These are phyloP conservation scores for Sporisorium exsertum DNA, from an alignment of 1,284 basidiomycete species.

Conservation along the genomic window DNA sequence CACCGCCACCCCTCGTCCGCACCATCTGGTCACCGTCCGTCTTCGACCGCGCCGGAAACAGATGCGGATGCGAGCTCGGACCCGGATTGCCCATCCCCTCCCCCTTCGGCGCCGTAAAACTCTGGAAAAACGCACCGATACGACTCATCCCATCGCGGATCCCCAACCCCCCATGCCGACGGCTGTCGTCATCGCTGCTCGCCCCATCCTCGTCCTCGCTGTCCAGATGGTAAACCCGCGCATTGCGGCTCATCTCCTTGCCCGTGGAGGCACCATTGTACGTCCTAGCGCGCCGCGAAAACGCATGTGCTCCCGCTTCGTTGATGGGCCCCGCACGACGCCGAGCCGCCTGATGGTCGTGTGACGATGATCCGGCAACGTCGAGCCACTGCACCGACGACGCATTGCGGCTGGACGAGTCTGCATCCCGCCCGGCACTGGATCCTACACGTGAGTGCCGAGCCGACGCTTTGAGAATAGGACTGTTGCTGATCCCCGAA, in stretches of 20 bases:
- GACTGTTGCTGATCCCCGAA: slow-evolving; percentile 18
- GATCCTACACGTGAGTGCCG: slow-evolving; percentile 12
- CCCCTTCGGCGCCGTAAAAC: slow-evolving; percentile 51
- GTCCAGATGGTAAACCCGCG: slow-evolving; percentile 16
- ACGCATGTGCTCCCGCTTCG: slow-evolving; percentile 25
- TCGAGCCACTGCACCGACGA: slow-evolving; percentile 55
- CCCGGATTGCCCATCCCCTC: slow-evolving; percentile 56
- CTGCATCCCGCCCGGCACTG: slow-evolving; percentile 6
- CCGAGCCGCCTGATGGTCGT: slow-evolving; percentile 14
- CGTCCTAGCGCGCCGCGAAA: slow-evolving; percentile 26
- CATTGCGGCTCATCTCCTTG: slow-evolving; percentile 31
- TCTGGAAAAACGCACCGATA: slow-evolving; percentile 43
- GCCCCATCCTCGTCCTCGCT: slow-evolving; percentile 11
- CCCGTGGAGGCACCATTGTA: slow-evolving; percentile 20
- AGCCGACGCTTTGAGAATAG: slow-evolving; percentile 27
- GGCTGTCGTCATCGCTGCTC: slow-evolving; percentile 23
- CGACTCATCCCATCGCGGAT: slow-evolving; percentile 37
- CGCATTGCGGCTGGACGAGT: slow-evolving; percentile 3
- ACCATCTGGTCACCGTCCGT: background rate
- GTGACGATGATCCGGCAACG: slow-evolving; percentile 28
- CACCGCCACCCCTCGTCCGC: background rate
- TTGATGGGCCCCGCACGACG: slow-evolving; percentile 21
- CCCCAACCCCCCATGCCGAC: slow-evolving; percentile 22
- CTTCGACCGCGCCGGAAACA: slow-evolving; percentile 22
- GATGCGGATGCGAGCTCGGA: slow-evolving; percentile 44